Percentiles rank a stretch among this genome's conserved stretches.
Conservation (phyloP, 116 monocot species). For the Zostera marina region DNA sequence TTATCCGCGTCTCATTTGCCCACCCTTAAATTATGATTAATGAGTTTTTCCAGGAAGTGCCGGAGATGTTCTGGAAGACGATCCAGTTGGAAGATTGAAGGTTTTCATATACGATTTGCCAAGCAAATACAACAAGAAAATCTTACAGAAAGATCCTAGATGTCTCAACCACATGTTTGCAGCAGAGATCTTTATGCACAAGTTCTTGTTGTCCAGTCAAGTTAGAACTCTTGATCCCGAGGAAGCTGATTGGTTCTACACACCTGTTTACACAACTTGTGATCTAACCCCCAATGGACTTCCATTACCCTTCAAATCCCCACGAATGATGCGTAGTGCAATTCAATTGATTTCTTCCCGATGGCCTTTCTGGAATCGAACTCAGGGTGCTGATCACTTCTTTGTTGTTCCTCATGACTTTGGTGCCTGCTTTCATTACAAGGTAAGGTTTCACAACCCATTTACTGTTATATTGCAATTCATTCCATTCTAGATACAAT, state of each 20-base stretch:
- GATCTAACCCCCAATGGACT: conserved; percentile 81
- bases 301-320: conserved; percentile 86
- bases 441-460: conserved; percentile 15
- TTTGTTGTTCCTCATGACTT: conserved; percentile 85
- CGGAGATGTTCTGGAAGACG: conserved; percentile 88
- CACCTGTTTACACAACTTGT: conserved; percentile 90
- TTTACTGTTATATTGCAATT: not conserved
- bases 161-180: conserved; percentile 97
- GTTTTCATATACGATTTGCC: conserved; percentile 91
- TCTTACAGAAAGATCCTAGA: conserved; percentile 72
- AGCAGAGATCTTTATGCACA: conserved; percentile 93
- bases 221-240: conserved; percentile 88
- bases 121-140: conserved; percentile 91
- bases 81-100: conserved; percentile 82
- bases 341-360: conserved; percentile 65
- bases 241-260: conserved; percentile 98
- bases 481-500: too few species aligned
- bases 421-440: conserved; percentile 79
- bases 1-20: too few species aligned
- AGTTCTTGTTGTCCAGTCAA: conserved; percentile 85
- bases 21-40: too few species aligned
- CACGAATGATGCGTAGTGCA: conserved; percentile 91
- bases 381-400: conserved; percentile 78
- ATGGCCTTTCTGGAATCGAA: conserved; percentile 92
- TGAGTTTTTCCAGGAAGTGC: conserved; percentile 37